Evolutionary conservation across 352 stramenopile species (phyloP).

Genomic region (Pythium chondricola): DNA sequence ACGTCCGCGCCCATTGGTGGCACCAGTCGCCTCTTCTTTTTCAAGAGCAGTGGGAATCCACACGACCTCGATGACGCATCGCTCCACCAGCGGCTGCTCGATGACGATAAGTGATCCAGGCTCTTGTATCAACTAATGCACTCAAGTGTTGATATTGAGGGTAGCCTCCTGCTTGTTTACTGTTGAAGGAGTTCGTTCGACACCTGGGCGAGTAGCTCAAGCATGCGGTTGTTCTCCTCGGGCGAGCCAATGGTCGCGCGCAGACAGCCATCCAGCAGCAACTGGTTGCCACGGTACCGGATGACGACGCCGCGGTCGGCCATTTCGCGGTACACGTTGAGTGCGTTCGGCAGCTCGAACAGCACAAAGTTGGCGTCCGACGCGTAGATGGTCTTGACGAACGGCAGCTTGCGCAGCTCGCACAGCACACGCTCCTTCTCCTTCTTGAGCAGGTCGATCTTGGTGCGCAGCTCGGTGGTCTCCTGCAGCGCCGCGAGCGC

Average conservation of each 20-base stretch:
- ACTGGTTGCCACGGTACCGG: slow-evolving; percentile 95
- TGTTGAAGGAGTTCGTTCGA: slow-evolving; percentile 29
- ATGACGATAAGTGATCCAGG: slow-evolving; percentile 12
- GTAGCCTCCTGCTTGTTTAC: neutral
- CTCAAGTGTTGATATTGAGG: neutral
- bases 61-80: slow-evolving; percentile 20
- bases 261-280: slow-evolving; percentile 93
- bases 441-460: slow-evolving; percentile 65
- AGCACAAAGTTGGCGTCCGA: slow-evolving; percentile 98
- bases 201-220: slow-evolving; percentile 75
- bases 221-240: slow-evolving; percentile 93
- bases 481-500: slow-evolving; percentile 61
- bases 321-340: slow-evolving; percentile 93
- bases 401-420: slow-evolving; percentile 84
- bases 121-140: no score
- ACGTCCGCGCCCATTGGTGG: slow-evolving; percentile 37
- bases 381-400: slow-evolving; percentile 91
- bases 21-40: slow-evolving; percentile 35
- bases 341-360: slow-evolving; percentile 88
- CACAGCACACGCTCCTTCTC: slow-evolving; percentile 82
- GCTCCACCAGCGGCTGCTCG: slow-evolving; percentile 48
- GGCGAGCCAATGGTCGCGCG: slow-evolving; percentile 92
- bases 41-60: slow-evolving; percentile 21
- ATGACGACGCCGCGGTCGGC: slow-evolving; percentile 93
- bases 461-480: slow-evolving; percentile 42